A percentile compares a stretch with the other conserved stretches of the same genome.
Conservation (phyloP, 78 protist species). For the Tieghemostelium lacteum region DNA sequence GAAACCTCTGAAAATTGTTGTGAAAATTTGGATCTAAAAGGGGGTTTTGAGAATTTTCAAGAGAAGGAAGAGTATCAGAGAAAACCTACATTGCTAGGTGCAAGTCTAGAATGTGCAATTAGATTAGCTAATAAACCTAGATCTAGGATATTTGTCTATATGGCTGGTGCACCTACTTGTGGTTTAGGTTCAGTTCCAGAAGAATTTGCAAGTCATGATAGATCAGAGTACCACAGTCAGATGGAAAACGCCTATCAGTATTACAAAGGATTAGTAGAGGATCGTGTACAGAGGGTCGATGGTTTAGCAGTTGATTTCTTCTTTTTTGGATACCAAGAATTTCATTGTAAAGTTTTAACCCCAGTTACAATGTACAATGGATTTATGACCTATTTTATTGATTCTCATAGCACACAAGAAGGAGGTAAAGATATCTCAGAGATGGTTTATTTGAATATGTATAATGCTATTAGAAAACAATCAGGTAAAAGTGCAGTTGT, state of each 20-base stretch:
- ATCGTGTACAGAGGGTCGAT: background rate
- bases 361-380: slow-evolving; percentile 20
- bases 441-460: slow-evolving; percentile 24
- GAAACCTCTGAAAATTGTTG: slow-evolving; percentile 34
- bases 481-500: slow-evolving; percentile 21
- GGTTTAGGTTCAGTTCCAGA: slow-evolving; percentile 52
- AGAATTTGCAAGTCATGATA: background rate
- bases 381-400: slow-evolving; percentile 4
- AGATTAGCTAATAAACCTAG: background rate
- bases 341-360: background rate
- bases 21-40: too few relatives aligned
- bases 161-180: slow-evolving; percentile 42
- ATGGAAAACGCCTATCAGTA: slow-evolving; percentile 8
- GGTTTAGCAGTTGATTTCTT: slow-evolving; percentile 17
- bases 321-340: slow-evolving; percentile 31
- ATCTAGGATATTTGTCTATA: slow-evolving; percentile 35
- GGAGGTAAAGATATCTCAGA: background rate
- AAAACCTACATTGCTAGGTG: slow-evolving; percentile 33
- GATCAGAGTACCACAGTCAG: slow-evolving; percentile 10
- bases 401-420: background rate
- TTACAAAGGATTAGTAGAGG: background rate
- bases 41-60: too few relatives aligned
- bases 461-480: slow-evolving; percentile 33
- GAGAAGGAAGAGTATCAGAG: background rate
- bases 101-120: slow-evolving; percentile 41